Evolutionary conservation across 352 stramenopile genomes (phyloP).

Genomic region (Phytophthora podocarpi): DNA sequence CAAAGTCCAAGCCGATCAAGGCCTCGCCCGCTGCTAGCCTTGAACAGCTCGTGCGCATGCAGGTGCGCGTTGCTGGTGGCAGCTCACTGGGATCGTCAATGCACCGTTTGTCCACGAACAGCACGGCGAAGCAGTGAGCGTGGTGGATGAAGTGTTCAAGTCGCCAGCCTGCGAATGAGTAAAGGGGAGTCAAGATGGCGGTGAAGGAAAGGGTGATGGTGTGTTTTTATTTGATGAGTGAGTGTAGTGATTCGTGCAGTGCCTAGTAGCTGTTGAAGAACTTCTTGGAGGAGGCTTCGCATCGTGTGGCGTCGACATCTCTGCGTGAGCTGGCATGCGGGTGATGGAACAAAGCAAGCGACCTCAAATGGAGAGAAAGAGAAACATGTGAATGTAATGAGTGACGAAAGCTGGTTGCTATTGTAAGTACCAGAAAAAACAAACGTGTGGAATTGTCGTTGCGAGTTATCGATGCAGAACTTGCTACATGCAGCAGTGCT

Average conservation of each 20-base stretch:
- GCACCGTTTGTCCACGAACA: conserved; percentile 58
- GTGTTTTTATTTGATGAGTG: conserved; percentile 43
- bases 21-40: conserved; percentile 73
- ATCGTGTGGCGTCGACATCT: conserved; percentile 13
- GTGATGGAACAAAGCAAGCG: conserved; percentile 13
- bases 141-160: conserved; percentile 19
- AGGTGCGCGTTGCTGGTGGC: conserved; percentile 77
- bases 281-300: conserved; percentile 37
- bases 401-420: conserved; percentile 34
- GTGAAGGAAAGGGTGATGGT: conserved; percentile 9
- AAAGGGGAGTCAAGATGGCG: conserved; percentile 29
- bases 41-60: conserved; percentile 87
- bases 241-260: conserved; percentile 40
- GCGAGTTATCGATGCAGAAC: background rate
- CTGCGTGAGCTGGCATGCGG: conserved; percentile 17
- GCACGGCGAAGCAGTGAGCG: conserved; percentile 32
- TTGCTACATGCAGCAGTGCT: background rate
- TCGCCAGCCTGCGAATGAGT: conserved; percentile 12
- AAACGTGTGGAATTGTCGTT: conserved; percentile 32
- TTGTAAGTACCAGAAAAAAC: conserved; percentile 36
- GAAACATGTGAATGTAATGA: conserved; percentile 42
- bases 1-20: conserved; percentile 33
- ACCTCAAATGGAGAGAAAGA: conserved; percentile 29
- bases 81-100: conserved; percentile 42
- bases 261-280: conserved; percentile 47